A percentile compares a stretch with the other conserved stretches of the same genome.
These are phyloP conservation scores for Helianthus annuus DNA, from an alignment of 129 eudicot species.

Conservation along the genomic window DNA sequence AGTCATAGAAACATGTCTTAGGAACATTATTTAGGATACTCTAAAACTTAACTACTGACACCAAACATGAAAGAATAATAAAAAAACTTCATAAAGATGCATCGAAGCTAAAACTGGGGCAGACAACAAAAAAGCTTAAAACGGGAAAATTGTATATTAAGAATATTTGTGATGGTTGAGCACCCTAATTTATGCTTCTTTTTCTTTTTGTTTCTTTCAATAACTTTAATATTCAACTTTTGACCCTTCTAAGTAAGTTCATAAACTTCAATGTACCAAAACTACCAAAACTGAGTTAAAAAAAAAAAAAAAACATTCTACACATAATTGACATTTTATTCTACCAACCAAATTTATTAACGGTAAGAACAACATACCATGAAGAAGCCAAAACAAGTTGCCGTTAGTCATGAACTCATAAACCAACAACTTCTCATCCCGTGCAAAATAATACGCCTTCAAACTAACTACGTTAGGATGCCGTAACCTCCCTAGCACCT, in stretches of 20 bases:
- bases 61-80: not conserved
- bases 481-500: conserved; percentile 39
- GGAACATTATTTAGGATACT: not conserved
- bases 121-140: conserved; percentile 12
- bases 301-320: too few species aligned
- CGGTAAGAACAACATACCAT: conserved; percentile 37
- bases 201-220: conserved; percentile 28
- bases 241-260: conserved; percentile 9
- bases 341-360: not conserved
- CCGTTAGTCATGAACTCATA: conserved; percentile 57
- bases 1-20: not conserved
- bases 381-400: conserved; percentile 62
- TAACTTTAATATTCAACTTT: conserved; percentile 14
- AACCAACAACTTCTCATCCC: conserved; percentile 56
- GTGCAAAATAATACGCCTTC: conserved; percentile 49
- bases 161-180: conserved; percentile 33
- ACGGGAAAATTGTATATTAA: conserved; percentile 13
- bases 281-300: too few species aligned
- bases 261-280: too few species aligned
- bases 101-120: conserved; percentile 18
- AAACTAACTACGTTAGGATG: conserved; percentile 55
- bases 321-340: too few species aligned
- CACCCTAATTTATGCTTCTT: conserved; percentile 27
- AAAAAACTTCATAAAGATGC: not conserved
- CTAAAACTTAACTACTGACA: not conserved